Percentiles rank a stretch among this genome's conserved stretches.
Conservation (phyloP, 257 asterid species). For the Capsicum baccatum region DNA sequence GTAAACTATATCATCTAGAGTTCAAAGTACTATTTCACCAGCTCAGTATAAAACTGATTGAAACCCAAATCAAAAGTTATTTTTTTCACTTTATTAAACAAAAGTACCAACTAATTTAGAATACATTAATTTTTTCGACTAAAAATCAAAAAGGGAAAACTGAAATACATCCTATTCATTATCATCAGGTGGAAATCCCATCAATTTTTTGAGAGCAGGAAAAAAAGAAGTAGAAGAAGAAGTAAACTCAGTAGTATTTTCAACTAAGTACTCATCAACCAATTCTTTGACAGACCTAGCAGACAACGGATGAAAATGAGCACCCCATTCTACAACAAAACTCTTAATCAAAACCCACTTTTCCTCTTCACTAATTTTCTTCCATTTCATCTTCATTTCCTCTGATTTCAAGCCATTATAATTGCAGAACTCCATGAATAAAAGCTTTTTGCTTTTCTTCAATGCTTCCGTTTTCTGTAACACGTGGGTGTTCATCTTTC, state of each 20-base stretch:
- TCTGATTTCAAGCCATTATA: slow-evolving; percentile 57
- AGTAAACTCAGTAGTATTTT: slow-evolving; percentile 20
- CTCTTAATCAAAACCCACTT: slow-evolving; percentile 51
- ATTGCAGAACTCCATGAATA: slow-evolving; percentile 61
- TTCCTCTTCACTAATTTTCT: slow-evolving; percentile 61
- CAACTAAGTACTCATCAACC: slow-evolving; percentile 61
- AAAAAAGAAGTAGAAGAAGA: slow-evolving; percentile 45
- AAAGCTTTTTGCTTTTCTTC: slow-evolving; percentile 66
- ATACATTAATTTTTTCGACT: not conserved
- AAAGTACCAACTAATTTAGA: not conserved
- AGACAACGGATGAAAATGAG: slow-evolving; percentile 74
- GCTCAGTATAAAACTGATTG: not conserved
- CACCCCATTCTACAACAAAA: slow-evolving; percentile 75
- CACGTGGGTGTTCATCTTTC: slow-evolving; percentile 42
- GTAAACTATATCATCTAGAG: not conserved
- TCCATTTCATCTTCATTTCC: slow-evolving; percentile 68
- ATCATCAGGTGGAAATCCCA: slow-evolving; percentile 49
- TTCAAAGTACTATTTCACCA: not conserved
- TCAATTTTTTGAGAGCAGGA: slow-evolving; percentile 48
- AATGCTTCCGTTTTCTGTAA: slow-evolving; percentile 64
- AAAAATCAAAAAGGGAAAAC: not conserved
- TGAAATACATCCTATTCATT: slow-evolving; percentile 25
- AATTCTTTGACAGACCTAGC: slow-evolving; percentile 66
- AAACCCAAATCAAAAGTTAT: too few relatives aligned
- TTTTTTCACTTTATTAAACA: not conserved